phyloP scores from a whole-genome alignment of 345 rosid species.

The Salix suchowensis region DNA sequence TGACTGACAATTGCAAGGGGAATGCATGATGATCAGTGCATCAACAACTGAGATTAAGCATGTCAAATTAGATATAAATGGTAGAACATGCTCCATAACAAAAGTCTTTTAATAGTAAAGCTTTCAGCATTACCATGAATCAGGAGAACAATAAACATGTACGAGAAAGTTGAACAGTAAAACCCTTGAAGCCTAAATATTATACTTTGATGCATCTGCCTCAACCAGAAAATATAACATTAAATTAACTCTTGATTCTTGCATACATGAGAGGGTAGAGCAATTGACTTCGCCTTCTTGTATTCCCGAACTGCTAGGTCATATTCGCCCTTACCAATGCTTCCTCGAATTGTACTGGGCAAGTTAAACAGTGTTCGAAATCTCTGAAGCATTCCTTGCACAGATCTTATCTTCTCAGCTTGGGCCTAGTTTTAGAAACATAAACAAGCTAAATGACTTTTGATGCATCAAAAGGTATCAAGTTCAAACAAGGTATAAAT shows the following conservation, averaged over 20 bases:
- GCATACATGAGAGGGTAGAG: constrained; percentile 92
- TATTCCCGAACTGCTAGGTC: constrained; percentile 97
- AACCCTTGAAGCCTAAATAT: background rate
- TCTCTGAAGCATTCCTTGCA: constrained; percentile 98
- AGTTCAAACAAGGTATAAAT: constrained; percentile 5
- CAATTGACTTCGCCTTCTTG: constrained; percentile 95
- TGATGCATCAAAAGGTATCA: background rate
- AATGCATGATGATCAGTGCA: background rate
- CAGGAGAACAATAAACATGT: background rate
- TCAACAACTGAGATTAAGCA: background rate
- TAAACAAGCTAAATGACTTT: background rate
- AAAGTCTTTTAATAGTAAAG: background rate
- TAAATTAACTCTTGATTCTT: constrained; percentile 7
- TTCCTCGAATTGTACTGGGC: constrained; percentile 90
- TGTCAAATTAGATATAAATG: background rate
- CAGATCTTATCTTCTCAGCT: constrained; percentile 97
- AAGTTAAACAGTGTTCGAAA: constrained; percentile 88
- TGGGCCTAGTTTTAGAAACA: constrained; percentile 59
- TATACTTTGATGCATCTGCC: background rate
- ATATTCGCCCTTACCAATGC: constrained; percentile 92
- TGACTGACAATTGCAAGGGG: background rate
- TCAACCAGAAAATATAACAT: constrained; percentile 3
- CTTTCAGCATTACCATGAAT: background rate
- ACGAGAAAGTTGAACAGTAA: background rate
- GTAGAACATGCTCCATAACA: background rate